Conservation (phyloP, 2,329 filamentous ascomycete species). For the Arachnopeziza araneosa region DNA sequence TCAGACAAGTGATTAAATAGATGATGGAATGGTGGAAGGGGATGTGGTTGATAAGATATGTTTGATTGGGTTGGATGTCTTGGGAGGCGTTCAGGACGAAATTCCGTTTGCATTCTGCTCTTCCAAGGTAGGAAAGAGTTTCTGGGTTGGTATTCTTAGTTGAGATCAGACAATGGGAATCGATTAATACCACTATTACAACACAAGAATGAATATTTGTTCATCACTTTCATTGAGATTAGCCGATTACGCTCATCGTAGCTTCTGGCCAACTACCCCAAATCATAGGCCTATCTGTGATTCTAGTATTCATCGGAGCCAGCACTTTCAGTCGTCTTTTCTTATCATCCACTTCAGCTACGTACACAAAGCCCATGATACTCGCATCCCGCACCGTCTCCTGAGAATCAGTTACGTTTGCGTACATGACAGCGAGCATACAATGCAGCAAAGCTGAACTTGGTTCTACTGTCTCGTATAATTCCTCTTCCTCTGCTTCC, state of each 20-base stretch:
- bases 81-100: neutral
- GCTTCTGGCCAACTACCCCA: slow-evolving; percentile 86
- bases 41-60: neutral
- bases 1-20: slow-evolving; percentile 44
- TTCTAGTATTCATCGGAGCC: slow-evolving; percentile 73
- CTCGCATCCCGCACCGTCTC: slow-evolving; percentile 73
- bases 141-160: neutral
- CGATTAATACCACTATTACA: neutral
- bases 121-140: neutral
- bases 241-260: slow-evolving; percentile 45
- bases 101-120: neutral
- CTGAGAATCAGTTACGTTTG: slow-evolving; percentile 60
- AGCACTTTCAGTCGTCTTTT: slow-evolving; percentile 76
- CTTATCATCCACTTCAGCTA: slow-evolving; percentile 84
- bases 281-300: slow-evolving; percentile 74
- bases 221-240: slow-evolving; percentile 8
- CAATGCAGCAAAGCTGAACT: slow-evolving; percentile 70
- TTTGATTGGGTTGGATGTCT: neutral
- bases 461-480: slow-evolving; percentile 60
- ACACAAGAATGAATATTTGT: neutral
- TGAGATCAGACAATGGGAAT: neutral
- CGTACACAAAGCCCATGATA: slow-evolving; percentile 89
- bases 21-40: neutral
- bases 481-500: slow-evolving; percentile 27
- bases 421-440: slow-evolving; percentile 79